A percentile compares a stretch with the other conserved stretches of the same genome.
phyloP scores from a whole-genome alignment of 345 rosid species.

The Bruguiera parviflora region DNA sequence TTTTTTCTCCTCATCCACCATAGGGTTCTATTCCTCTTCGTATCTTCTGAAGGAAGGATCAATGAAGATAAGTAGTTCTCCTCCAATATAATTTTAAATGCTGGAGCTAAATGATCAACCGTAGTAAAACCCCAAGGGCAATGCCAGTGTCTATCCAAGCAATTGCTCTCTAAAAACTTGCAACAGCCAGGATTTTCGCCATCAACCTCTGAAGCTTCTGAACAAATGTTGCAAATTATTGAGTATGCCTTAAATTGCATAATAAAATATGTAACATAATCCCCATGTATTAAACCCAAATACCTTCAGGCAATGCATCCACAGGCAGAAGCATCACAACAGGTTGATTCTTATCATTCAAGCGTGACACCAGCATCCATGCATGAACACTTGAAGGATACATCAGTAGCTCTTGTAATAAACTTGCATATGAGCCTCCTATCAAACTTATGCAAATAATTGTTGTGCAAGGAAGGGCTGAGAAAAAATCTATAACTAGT shows the following conservation, averaged over 20 bases:
- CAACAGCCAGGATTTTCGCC: conserved; percentile 28
- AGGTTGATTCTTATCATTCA: conserved; percentile 56
- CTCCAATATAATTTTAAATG: conserved; percentile 70
- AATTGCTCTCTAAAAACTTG: conserved; percentile 29
- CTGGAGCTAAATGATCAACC: conserved; percentile 73
- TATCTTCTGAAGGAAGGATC: conserved; percentile 45
- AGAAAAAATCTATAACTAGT: conserved; percentile 55
- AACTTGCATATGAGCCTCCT: conserved; percentile 46
- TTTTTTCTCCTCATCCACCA: conserved; percentile 87
- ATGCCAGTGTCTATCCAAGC: conserved; percentile 50
- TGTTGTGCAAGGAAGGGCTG: conserved; percentile 57
- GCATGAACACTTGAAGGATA: conserved; percentile 52
- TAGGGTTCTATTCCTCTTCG: conserved; percentile 42
- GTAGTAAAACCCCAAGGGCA: conserved; percentile 82
- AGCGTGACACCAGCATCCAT: conserved; percentile 75
- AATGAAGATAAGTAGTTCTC: conserved; percentile 63
- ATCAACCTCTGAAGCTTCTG: conserved; percentile 49
- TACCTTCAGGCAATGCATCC: conserved; percentile 69
- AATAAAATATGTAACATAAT: conserved; percentile 12
- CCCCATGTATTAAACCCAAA: conserved; percentile 1
- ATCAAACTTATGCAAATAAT: conserved; percentile 69
- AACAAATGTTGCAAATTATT: conserved; percentile 6
- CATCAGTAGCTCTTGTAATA: conserved; percentile 55
- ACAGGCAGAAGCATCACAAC: conserved; percentile 68
- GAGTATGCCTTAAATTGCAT: neutral